Percentiles rank a stretch among this genome's conserved stretches.
phyloP scores from a whole-genome alignment of 176 grass and related monocot genomes.

The Coix lacrymajobi region DNA sequence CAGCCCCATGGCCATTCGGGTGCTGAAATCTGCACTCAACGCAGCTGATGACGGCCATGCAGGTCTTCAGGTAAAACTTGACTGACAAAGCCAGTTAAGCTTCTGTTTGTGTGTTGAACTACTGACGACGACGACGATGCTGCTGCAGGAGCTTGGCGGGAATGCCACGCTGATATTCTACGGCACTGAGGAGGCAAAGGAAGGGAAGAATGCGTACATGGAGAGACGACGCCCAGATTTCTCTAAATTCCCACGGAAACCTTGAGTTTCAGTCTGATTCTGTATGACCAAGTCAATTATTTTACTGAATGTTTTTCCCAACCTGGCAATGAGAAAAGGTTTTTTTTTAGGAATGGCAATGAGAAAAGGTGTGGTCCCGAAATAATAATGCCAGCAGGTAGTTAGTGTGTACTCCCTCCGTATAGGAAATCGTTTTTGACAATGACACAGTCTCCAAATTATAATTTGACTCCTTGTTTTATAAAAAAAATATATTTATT shows the following conservation, averaged over 20 bases:
- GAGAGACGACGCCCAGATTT: conserved; percentile 78
- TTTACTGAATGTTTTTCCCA: not conserved
- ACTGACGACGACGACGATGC: not conserved
- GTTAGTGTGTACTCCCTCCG: not conserved
- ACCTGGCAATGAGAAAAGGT: not conserved
- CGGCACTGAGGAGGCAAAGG: conserved; percentile 77
- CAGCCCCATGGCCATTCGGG: conserved; percentile 76
- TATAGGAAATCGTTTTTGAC: no score
- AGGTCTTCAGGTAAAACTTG: conserved; percentile 65
- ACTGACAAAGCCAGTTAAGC: not conserved
- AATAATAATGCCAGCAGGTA: not conserved
- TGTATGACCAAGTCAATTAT: not conserved
- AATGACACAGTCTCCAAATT: no score
- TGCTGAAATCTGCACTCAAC: conserved; percentile 89
- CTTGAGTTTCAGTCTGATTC: conserved; percentile 30
- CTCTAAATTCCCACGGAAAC: conserved; percentile 77
- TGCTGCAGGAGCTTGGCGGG: conserved; percentile 68
- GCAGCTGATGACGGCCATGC: conserved; percentile 86
- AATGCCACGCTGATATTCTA: conserved; percentile 92
- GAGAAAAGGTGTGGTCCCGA: not conserved
- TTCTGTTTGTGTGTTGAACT: not conserved
- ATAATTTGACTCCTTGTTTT: no score
- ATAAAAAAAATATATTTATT: no score
- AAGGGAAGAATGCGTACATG: conserved; percentile 83
- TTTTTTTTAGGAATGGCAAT: no score